A percentile compares a stretch with the other conserved stretches of the same genome.
phyloP scores from a whole-genome alignment of 768 basidiomycete species.

The Lentinula detonsa region DNA sequence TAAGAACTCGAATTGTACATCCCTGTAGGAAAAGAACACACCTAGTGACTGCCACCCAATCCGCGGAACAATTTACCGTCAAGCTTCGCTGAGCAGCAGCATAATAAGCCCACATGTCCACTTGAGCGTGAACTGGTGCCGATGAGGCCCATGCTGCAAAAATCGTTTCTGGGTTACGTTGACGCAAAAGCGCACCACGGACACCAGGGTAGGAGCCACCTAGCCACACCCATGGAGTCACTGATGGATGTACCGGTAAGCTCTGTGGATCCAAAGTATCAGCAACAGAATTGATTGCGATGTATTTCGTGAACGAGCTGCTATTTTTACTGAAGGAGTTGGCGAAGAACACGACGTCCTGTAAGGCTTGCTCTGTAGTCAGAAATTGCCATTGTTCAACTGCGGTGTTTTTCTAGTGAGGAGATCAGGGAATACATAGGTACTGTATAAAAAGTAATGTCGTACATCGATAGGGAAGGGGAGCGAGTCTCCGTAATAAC shows the following conservation, averaged over 20 bases:
- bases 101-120: slow-evolving; percentile 47
- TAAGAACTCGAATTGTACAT: neutral
- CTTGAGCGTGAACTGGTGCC: slow-evolving; percentile 42
- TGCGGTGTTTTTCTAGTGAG: slow-evolving; percentile 35
- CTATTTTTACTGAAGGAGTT: slow-evolving; percentile 24
- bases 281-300: neutral
- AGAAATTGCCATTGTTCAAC: slow-evolving; percentile 40
- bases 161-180: slow-evolving; percentile 39
- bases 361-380: slow-evolving; percentile 42
- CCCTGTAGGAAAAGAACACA: slow-evolving; percentile 5
- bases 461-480: slow-evolving; percentile 42
- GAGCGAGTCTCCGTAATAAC: slow-evolving; percentile 41
- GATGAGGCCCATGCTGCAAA: slow-evolving; percentile 46
- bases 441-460: neutral
- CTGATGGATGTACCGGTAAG: slow-evolving; percentile 31
- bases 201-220: slow-evolving; percentile 47
- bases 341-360: slow-evolving; percentile 45
- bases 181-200: slow-evolving; percentile 35
- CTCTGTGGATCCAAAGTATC: slow-evolving; percentile 8
- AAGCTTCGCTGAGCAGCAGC: slow-evolving; percentile 43
- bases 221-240: slow-evolving; percentile 41
- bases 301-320: neutral
- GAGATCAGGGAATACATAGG: neutral
- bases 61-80: slow-evolving; percentile 44
- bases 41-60: slow-evolving; percentile 44